Conservation (phyloP, 2,329 filamentous ascomycete genomes). For the Fusarium scirpi region DNA sequence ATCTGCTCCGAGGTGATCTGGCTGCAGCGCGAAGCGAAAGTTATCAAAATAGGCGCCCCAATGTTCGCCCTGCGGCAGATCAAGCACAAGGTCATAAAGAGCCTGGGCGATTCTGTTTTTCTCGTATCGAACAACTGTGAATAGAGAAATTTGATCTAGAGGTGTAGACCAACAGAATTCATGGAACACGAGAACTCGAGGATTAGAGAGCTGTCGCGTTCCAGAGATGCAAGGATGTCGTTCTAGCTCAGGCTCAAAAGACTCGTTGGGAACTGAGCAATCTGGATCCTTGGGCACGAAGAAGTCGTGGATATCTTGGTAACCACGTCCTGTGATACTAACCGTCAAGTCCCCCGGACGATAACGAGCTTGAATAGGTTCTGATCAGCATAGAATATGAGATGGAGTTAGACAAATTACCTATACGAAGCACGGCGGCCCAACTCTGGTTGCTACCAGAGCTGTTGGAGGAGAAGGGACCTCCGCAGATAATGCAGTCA, state of each 20-base stretch:
- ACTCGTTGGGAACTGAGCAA: not conserved
- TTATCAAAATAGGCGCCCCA: too few relatives aligned
- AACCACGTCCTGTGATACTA: not conserved
- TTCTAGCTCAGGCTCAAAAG: not conserved
- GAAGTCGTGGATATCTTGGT: rapidly evolving
- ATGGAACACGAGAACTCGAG: not conserved
- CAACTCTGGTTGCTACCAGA: not conserved
- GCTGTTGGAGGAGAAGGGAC: not conserved
- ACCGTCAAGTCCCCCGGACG: not conserved
- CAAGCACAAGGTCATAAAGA: not conserved
- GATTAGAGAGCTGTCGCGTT: not conserved
- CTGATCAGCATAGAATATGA: not conserved
- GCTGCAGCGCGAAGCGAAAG: too few relatives aligned
- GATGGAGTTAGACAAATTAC: not conserved
- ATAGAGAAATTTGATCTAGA: not conserved
- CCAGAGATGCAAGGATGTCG: rapidly evolving
- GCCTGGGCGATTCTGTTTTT: not conserved
- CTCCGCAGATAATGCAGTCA: not conserved
- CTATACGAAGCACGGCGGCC: not conserved
- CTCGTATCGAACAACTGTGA: rapidly evolving
- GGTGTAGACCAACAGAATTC: not conserved
- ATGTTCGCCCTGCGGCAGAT: not conserved
- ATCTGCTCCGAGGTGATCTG: not conserved
- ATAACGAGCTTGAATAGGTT: not conserved
- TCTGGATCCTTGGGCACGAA: not conserved